Percentiles rank a stretch among this genome's conserved stretches.
These are phyloP conservation scores for Coemansia brasiliensis DNA, from an alignment of 192 early-diverging fungal species.

Conservation along the genomic window DNA sequence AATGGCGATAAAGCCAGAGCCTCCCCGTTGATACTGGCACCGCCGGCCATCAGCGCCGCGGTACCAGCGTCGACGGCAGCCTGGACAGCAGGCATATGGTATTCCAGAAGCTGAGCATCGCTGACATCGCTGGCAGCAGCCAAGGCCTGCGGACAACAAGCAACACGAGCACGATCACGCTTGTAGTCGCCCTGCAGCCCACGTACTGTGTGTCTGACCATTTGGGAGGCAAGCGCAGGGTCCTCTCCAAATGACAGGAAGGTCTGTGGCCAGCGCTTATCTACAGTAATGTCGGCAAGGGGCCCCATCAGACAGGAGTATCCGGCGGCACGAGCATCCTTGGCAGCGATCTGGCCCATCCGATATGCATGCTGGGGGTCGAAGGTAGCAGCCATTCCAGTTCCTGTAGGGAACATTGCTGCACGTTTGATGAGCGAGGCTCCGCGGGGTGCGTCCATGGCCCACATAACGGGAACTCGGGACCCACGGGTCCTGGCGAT, in stretches of 20 bases:
- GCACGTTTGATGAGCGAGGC: constrained; percentile 59
- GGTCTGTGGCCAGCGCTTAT: constrained; percentile 52
- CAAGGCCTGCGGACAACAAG: constrained; percentile 62
- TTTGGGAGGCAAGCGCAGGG: constrained; percentile 49
- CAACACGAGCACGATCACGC: constrained; percentile 59
- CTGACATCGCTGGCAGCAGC: constrained; percentile 46
- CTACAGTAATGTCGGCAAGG: constrained; percentile 56
- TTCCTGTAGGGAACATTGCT: constrained; percentile 59
- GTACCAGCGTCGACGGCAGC: constrained; percentile 59
- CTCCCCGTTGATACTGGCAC: constrained; percentile 59
- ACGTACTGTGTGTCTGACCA: constrained; percentile 57
- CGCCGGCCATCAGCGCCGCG: constrained; percentile 59
- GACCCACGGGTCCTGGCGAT: constrained; percentile 53
- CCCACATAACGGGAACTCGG: constrained; percentile 61
- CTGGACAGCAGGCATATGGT: constrained; percentile 60
- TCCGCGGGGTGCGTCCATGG: constrained; percentile 60
- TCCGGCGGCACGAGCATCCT: constrained; percentile 61
- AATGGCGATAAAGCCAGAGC: constrained; percentile 56
- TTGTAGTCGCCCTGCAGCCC: constrained; percentile 69
- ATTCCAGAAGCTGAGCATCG: constrained; percentile 55
- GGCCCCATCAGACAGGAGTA: constrained; percentile 60
- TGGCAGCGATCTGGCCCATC: constrained; percentile 59
- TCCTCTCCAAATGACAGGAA: constrained; percentile 59
- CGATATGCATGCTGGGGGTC: constrained; percentile 58
- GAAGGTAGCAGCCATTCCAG: constrained; percentile 60